These are phyloP conservation scores for Aspergillus hiratsukae DNA, from an alignment of 2,329 filamentous ascomycete species.

Conservation along the genomic window DNA sequence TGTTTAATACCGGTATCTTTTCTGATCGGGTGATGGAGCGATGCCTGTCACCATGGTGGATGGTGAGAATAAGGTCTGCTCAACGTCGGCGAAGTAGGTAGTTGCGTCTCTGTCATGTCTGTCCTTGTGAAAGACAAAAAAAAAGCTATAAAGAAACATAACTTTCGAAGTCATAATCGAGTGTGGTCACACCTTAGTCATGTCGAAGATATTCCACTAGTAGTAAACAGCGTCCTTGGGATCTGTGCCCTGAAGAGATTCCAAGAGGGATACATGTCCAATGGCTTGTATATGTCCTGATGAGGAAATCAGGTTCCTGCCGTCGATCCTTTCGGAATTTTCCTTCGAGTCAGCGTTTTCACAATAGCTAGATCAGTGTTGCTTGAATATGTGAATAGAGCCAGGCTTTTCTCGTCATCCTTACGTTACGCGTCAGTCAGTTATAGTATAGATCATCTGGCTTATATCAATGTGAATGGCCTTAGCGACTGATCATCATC, in stretches of 20 bases:
- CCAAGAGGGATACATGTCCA: constrained; percentile 69
- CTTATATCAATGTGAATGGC: no score
- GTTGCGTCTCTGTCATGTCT: constrained; percentile 42
- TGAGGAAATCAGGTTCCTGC: constrained; percentile 72
- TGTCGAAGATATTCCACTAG: constrained; percentile 78
- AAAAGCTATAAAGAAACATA: constrained; percentile 42
- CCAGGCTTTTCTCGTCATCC: no score
- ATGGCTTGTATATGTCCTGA: constrained; percentile 73
- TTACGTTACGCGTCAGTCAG: no score
- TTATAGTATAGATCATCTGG: no score
- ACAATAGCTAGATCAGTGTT: no score
- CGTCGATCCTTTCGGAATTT: constrained; percentile 63
- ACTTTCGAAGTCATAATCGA: constrained; percentile 70
- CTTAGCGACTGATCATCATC: no score
- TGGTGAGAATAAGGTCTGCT: constrained; percentile 64
- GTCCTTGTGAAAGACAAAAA: background rate
- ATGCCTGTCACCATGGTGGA: no score
- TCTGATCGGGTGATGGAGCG: no score
- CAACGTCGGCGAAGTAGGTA: constrained; percentile 63
- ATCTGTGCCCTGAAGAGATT: constrained; percentile 70
- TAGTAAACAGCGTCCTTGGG: constrained; percentile 69
- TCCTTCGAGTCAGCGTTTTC: no score
- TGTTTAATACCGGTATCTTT: background rate
- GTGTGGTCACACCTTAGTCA: constrained; percentile 79
- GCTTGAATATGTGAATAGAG: no score